A percentile compares a stretch with the other conserved stretches of the same genome.
phyloP scores from a whole-genome alignment of 2,329 filamentous ascomycete species.

The Exophiala lecanii-corni region DNA sequence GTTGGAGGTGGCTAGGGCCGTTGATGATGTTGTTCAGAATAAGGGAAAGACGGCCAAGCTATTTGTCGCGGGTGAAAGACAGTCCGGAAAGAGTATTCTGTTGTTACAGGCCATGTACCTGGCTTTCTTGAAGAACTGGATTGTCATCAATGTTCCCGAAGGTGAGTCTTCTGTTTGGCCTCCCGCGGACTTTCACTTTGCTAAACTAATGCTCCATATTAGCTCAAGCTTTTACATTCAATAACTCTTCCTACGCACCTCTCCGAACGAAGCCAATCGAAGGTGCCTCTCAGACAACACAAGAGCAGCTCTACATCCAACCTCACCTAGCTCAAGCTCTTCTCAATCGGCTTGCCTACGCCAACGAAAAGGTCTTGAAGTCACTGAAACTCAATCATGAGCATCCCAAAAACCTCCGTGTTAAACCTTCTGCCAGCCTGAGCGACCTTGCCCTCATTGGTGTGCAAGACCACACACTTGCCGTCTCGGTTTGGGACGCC shows the following conservation, averaged over 20 bases:
- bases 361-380: constrained; percentile 64
- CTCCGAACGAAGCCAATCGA: constrained; percentile 40
- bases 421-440: constrained; percentile 56
- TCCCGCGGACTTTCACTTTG: constrained; percentile 18
- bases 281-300: constrained; percentile 1
- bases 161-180: constrained; percentile 50
- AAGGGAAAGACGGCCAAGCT: constrained; percentile 45
- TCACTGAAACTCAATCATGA: constrained; percentile 47
- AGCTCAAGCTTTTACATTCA: constrained; percentile 79
- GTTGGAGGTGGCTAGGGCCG: constrained; percentile 61
- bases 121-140: constrained; percentile 77
- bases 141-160: constrained; percentile 85
- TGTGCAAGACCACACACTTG: constrained; percentile 68
- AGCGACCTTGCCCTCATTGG: constrained; percentile 64
- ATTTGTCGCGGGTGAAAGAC: constrained; percentile 67
- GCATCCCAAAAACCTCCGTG: constrained; percentile 55
- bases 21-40: constrained; percentile 50
- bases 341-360: constrained; percentile 65
- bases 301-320: constrained; percentile 64
- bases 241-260: constrained; percentile 73
- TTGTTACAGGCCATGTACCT: constrained; percentile 78
- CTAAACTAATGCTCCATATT: constrained; percentile 7
- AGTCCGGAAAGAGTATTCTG: constrained; percentile 81
- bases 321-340: constrained; percentile 71
- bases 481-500: constrained; percentile 75